Evolutionary conservation across 257 asterid species (phyloP), one percentile per base, ranked within the genome.

Genomic region (Plantago major): DNA sequence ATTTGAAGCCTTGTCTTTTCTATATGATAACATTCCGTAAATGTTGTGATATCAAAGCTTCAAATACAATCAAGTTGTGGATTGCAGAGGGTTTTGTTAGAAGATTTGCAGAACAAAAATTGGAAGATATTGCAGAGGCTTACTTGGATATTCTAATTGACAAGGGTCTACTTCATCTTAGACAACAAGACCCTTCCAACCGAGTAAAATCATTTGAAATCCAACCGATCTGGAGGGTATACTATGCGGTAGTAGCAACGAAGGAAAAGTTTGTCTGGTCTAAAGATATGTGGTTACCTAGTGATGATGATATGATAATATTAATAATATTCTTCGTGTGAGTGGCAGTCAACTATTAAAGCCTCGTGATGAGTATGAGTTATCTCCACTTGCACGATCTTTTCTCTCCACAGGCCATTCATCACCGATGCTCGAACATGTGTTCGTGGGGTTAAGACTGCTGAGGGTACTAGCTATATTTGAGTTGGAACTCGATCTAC

Each of bases 401-500:
- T n/a, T n/a, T n/a, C 11, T 51, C 8, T 51, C 37, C 57, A 17
- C 26, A 9, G 57, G 38, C 33, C 33, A 33, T 51, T 30, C 26
- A 6, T 51, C 38, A 5, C 38, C 19, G 1, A n/a, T 0, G 11
- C 10, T 14, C 16, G 7, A 16, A 0, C 38, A 12, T 9, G 12
- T 11, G 38, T 51, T 51, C 10, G 4, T 17, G n/a, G 7, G 17
- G 4, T 16, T 51, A 14, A 51, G 1, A 52, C 0, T 11, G 40
- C 13, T 52, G 57, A 19, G 57, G n/a, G 37, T 52, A 9, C 37
- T 52, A 0, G 58, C 22, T 15, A n/a, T 52, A 11, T 11, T 22
- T 22, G 38, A 52, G 17, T 52, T 52, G 58, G 58, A 52, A 52
- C 28, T n/a, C n/a, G n/a, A n/a, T 52, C 26, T 18, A 18, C 16